Conservation (phyloP, 2,329 filamentous ascomycete genomes). For the Hortaea sp. region DNA sequence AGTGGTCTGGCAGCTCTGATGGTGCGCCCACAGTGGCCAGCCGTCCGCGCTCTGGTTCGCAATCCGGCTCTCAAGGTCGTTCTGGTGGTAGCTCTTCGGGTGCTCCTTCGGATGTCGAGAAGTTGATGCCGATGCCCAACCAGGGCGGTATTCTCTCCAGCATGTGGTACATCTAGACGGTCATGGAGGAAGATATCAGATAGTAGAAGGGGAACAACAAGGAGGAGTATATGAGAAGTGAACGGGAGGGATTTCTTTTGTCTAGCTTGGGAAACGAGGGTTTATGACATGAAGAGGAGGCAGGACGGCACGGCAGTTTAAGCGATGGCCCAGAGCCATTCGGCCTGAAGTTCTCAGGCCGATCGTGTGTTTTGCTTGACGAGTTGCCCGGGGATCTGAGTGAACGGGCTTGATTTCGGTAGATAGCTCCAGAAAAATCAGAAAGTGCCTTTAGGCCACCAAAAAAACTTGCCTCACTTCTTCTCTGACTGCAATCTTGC, state of each 20-base stretch:
- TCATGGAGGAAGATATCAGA: background rate
- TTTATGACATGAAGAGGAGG: too few species aligned
- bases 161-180: slow-evolving; percentile 42
- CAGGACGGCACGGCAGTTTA: too few species aligned
- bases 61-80: slow-evolving; percentile 26
- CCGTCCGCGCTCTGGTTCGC: slow-evolving; percentile 9
- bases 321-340: background rate
- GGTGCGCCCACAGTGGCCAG: slow-evolving; percentile 7
- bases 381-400: slow-evolving; percentile 2
- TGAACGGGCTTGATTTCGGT: slow-evolving; percentile 5
- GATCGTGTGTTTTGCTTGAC: background rate
- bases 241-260: too few species aligned
- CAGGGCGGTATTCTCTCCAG: slow-evolving; percentile 28
- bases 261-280: too few species aligned
- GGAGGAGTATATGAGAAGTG: background rate
- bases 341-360: background rate
- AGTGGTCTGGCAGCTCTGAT: slow-evolving; percentile 20
- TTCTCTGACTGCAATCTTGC: background rate
- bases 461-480: slow-evolving; percentile 1
- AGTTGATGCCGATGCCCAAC: slow-evolving; percentile 33
- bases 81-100: slow-evolving; percentile 12
- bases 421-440: slow-evolving; percentile 1
- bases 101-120: slow-evolving; percentile 17
- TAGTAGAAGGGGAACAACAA: background rate
- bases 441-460: slow-evolving; percentile 8